Evolutionary conservation across 192 early-diverging fungal genomes (phyloP), one percentile per base, ranked within the genome.

Genomic region (Lunasporangiospora selenospora): DNA sequence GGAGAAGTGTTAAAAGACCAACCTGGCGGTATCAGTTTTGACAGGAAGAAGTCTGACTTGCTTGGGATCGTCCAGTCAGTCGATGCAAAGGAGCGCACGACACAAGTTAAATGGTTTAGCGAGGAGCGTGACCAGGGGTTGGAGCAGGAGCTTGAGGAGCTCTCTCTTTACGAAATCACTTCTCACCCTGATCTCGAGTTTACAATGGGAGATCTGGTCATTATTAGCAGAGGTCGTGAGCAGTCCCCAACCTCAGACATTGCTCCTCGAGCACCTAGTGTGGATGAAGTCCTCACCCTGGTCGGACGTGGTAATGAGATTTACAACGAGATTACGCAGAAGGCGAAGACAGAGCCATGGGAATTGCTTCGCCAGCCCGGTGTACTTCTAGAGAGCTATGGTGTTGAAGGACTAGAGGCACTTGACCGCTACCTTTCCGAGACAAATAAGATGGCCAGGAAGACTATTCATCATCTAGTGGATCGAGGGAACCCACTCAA

Each of bases 11-110:
- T 73, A 15, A 53, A 53, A 36, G 56, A 77, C 37, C 58, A 63
- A 15, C 65, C 58, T 6, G 75, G 65, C 6, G 67, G 62, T 5
- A 38, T 71, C 9, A 54, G 46, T 8, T 63, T 71, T 15, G 73
- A 77, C 57, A 44, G 47, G 24, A 76, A 65, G 37, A 65, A 66
- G 27, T 57, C 75, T 0, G 67, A 77, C 30, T 57, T 60, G 65
- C 58, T 80, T 30, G 78, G 78, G 3, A 77, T 80, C 24, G 76
- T 77, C 3, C 78, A 80, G 33, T 61, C 61, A 24, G 75, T 57
- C 24, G 58, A 77, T 24, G 62, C 78, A 27, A 47, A 58, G 36
- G 67, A 75, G 16, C 58, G 75, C 10, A 69, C 67, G 0, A 46
- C 75, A 0, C 36, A 50, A 11, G 69, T 80, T 13, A 76, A 76